Evolutionary conservation across 1,139 yeast species (phyloP).

Genomic region (Meyerozyma smithsonii): DNA sequence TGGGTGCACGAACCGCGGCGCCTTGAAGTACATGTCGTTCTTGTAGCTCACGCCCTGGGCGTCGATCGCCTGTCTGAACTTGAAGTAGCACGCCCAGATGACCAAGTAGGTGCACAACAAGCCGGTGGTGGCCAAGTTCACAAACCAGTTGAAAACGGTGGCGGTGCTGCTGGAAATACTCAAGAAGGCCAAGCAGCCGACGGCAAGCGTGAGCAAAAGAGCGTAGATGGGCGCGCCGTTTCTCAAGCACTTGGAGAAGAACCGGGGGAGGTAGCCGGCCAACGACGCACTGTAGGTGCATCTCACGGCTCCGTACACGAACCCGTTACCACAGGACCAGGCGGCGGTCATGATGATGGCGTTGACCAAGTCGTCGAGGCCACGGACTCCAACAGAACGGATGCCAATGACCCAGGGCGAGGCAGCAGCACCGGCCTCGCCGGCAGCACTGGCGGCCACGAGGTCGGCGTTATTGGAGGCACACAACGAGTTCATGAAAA

Average conservation of each 20-base stretch:
- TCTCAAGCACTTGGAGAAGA: conserved; percentile 27
- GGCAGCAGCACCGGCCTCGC: conserved; percentile 29
- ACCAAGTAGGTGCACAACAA: conserved; percentile 48
- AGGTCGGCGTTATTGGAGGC: conserved; percentile 29
- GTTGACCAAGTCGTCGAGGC: conserved; percentile 33
- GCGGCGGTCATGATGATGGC: conserved; percentile 32
- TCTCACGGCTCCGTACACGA: conserved; percentile 32
- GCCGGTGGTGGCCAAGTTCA: conserved; percentile 46
- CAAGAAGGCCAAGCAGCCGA: conserved; percentile 27
- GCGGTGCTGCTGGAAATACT: conserved; percentile 23
- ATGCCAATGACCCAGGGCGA: conserved; percentile 41
- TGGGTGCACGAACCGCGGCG: conserved; percentile 28
- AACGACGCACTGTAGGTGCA: conserved; percentile 31
- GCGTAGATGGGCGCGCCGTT: conserved; percentile 35
- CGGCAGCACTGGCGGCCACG: conserved; percentile 19
- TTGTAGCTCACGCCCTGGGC: conserved; percentile 23
- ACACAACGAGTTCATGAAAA: conserved; percentile 32
- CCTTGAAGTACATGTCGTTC: conserved; percentile 18
- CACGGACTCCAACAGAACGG: conserved; percentile 30
- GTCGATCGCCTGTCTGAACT: conserved; percentile 28
- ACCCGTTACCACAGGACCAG: conserved; percentile 38
- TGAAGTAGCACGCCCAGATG: conserved; percentile 45
- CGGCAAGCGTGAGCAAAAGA: conserved; percentile 19
- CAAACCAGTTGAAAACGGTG: conserved; percentile 35
- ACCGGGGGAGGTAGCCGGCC: conserved; percentile 34